A percentile compares a stretch with the other conserved stretches of the same genome.
These are phyloP conservation scores for Triangularia setosa DNA, from an alignment of 2,329 filamentous ascomycete genomes.

Conservation along the genomic window DNA sequence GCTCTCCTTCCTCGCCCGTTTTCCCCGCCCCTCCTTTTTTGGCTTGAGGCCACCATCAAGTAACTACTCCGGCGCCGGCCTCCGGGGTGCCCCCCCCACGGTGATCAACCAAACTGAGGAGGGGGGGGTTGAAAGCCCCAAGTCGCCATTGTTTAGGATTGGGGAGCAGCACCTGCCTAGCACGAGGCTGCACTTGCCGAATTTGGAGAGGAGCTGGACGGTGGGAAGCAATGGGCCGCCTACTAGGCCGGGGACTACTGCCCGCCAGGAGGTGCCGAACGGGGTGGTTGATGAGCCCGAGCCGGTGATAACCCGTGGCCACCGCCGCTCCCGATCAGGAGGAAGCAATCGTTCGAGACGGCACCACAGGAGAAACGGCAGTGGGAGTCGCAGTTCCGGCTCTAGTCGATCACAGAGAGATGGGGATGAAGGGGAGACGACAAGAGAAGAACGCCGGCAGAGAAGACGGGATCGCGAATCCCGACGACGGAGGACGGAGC, in stretches of 20 bases:
- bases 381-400: too few relatives aligned
- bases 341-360: constrained; percentile 8
- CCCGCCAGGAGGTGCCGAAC: neutral
- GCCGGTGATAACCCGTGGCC: constrained; percentile 32
- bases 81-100: constrained; percentile 20
- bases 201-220: constrained; percentile 38
- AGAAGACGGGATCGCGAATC: constrained; percentile 12
- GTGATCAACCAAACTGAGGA: constrained; percentile 12
- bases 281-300: constrained; percentile 26
- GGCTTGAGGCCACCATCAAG: constrained; percentile 27
- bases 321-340: neutral
- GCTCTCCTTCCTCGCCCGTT: constrained; percentile 2
- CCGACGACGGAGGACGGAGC: constrained; percentile 11
- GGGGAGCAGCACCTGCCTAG: constrained; percentile 38
- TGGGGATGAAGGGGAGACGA: constrained; percentile 8
- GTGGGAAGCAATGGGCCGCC: constrained; percentile 33
- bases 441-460: constrained; percentile 3
- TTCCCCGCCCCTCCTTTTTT: constrained; percentile 7
- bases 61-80: constrained; percentile 25
- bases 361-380: constrained; percentile 13
- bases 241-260: constrained; percentile 16
- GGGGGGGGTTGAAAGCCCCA: constrained; percentile 40
- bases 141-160: constrained; percentile 42
- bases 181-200: constrained; percentile 40
- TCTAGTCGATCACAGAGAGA: constrained; percentile 3